These are phyloP conservation scores for Clonostachys chloroleuca DNA, from an alignment of 2,329 filamentous ascomycete genomes.

Conservation along the genomic window DNA sequence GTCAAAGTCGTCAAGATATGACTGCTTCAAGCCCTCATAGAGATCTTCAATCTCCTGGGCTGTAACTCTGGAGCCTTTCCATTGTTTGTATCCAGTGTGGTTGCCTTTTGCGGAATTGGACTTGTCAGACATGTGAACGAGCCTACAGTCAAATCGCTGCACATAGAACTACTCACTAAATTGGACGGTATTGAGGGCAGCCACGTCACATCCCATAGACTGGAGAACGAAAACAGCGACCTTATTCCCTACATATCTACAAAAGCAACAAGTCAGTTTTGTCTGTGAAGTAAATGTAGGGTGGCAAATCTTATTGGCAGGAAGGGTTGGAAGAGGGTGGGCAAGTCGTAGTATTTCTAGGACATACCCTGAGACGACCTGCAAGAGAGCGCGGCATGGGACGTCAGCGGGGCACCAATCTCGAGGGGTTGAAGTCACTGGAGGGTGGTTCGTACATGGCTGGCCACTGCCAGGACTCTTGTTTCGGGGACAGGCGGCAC, in stretches of 20 bases:
- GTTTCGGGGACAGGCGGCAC: constrained; percentile 42
- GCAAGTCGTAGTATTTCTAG: background rate
- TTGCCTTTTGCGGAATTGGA: constrained; percentile 60
- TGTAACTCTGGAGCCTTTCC: constrained; percentile 78
- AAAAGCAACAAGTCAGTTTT: background rate
- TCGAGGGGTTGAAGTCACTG: background rate
- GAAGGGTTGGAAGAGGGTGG: background rate
- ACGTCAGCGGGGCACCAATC: background rate
- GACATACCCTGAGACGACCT: constrained; percentile 39
- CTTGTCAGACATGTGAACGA: background rate
- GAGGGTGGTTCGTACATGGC: constrained; percentile 68
- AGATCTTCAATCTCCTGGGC: constrained; percentile 80
- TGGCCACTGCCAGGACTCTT: constrained; percentile 80
- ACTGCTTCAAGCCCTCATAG: constrained; percentile 79
- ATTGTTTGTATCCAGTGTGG: constrained; percentile 87
- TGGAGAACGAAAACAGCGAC: constrained; percentile 96
- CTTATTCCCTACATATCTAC: constrained; percentile 93
- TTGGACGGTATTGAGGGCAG: constrained; percentile 92
- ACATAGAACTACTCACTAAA: constrained; percentile 64
- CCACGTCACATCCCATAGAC: constrained; percentile 87
- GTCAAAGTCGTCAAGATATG: constrained; percentile 83
- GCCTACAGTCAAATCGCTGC: background rate
- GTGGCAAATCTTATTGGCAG: background rate
- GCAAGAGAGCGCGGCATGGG: constrained; percentile 26
- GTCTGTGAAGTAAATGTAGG: constrained; percentile 1